Evolutionary conservation across 2,329 filamentous ascomycete species (phyloP).

Genomic region (Xylariaceae sp.): DNA sequence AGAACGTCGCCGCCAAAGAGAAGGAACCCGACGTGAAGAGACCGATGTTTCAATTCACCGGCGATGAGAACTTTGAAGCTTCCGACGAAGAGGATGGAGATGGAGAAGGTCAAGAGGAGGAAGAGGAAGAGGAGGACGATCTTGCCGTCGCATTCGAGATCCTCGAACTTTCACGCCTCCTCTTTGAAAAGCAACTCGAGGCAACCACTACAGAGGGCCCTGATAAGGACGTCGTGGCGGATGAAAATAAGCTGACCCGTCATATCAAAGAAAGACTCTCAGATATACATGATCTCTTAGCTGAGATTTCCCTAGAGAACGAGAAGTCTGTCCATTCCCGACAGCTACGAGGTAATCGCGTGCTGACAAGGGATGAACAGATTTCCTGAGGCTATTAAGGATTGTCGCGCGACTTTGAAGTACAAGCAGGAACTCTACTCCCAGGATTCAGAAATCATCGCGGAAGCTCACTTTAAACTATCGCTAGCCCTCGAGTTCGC

Average conservation of each 20-base stretch:
- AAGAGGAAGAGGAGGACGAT: conserved; percentile 65
- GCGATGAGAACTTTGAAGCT: conserved; percentile 88
- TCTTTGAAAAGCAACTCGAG: conserved; percentile 55
- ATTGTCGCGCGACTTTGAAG: conserved; percentile 71
- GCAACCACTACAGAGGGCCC: conserved; percentile 37
- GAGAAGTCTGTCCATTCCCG: conserved; percentile 57
- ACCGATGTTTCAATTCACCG: conserved; percentile 84
- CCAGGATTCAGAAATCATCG: conserved; percentile 76
- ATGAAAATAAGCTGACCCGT: conserved; percentile 41
- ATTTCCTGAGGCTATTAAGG: conserved; percentile 80
- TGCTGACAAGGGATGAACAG: conserved; percentile 36
- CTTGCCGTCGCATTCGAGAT: conserved; percentile 78
- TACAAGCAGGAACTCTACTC: conserved; percentile 77
- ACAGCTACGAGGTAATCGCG: conserved; percentile 11
- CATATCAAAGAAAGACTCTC: conserved; percentile 81
- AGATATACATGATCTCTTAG: conserved; percentile 89
- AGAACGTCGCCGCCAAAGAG: conserved; percentile 40
- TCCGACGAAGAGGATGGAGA: conserved; percentile 62
- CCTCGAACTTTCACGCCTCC: conserved; percentile 71
- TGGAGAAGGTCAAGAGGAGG: conserved; percentile 40
- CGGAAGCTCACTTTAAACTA: conserved; percentile 94
- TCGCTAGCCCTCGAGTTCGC: conserved; percentile 93
- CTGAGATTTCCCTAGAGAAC: conserved; percentile 95
- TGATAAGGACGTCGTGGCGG: conserved; percentile 25
- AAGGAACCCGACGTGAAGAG: conserved; percentile 54